Conservation (phyloP, 2,329 filamentous ascomycete genomes). For the Apiospora arundinis region DNA sequence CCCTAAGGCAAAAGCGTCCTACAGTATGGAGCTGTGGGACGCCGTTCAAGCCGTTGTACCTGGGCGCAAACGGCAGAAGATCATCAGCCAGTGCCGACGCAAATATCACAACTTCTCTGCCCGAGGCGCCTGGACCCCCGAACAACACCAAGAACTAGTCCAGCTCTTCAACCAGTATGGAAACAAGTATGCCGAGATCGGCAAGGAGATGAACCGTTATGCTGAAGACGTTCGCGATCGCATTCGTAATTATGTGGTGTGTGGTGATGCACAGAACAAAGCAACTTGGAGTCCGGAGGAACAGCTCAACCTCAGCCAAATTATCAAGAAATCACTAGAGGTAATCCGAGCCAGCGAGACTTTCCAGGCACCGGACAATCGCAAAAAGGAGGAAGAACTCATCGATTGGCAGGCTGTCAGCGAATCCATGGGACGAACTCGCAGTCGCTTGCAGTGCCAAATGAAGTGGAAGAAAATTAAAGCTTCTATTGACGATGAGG, state of each 20-base stretch:
- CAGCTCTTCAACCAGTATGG: constrained; percentile 53
- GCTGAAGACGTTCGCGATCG: constrained; percentile 72
- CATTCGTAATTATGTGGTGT: constrained; percentile 71
- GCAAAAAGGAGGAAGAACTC: constrained; percentile 55
- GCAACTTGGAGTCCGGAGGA: constrained; percentile 68
- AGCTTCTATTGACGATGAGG: constrained; percentile 24
- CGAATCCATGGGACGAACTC: constrained; percentile 63
- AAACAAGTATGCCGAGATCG: constrained; percentile 68
- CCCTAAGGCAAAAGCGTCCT: constrained; percentile 22
- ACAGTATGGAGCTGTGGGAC: constrained; percentile 55
- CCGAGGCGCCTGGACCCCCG: constrained; percentile 63
- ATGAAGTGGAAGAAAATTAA: constrained; percentile 67
- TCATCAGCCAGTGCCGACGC: constrained; percentile 64
- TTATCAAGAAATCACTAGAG: constrained; percentile 60
- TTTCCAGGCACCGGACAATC: constrained; percentile 38
- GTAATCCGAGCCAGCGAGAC: constrained; percentile 50
- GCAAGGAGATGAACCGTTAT: constrained; percentile 66
- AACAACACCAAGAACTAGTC: constrained; percentile 63
- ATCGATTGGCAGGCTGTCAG: constrained; percentile 73
- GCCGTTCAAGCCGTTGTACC: constrained; percentile 55
- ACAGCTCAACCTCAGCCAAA: constrained; percentile 57
- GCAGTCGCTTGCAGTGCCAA: constrained; percentile 71
- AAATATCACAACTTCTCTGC: constrained; percentile 70
- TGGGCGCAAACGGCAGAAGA: constrained; percentile 56
- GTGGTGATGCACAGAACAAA: constrained; percentile 57